Base-by-base conservation (phyloP, 2,329 filamentous ascomycete species). In the Metarhizium guizhouense region DNA sequence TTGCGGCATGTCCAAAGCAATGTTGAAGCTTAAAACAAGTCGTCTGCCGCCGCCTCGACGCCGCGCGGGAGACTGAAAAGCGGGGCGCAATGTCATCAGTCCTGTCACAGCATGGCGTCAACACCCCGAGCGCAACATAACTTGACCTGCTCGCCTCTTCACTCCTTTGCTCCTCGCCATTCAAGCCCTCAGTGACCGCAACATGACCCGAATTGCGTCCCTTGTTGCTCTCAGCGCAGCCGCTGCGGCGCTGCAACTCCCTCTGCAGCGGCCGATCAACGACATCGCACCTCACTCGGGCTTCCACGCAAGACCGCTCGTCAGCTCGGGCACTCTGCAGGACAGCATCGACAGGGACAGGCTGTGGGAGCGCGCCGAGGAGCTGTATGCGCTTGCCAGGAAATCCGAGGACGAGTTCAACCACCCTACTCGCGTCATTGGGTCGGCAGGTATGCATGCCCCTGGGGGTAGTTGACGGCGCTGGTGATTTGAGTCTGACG, bases 341-440 rank as follows among this genome's bases (percentile, higher is more conserved):
- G 71, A 70, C 16, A 72, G 72, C 57, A 85, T 90, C 68, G 74
- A 71, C 18, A 68, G 71, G 45, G 71, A 80, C 18, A 81, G 78
- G 29, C 78, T 90, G 6, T 68, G 85, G 47, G 68, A 73, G 5
- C 80, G 84, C 20, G 82, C 86, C 4, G 73, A 84, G 62, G 68
- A 81, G 45, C 77, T 90, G 8, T 88, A 80, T 62, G 72, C 79
- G 53, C 79, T 88, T 55, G 85, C 86, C 0, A 74, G 84, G 67
- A 72, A 77, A 53, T 77, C 78, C 11, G 71, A 79, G 58, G 72
- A 77, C 2, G 82, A 87, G 59, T 87, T 83, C 64, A 80, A 80
- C 58, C 85, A 85, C 62, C 86, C 86, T 1, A 89, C 86, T 1
- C 78, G 86, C 54, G 85, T 88, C 25, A 88, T 89, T 60, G 85